Percentiles rank a stretch among this genome's conserved stretches.
Conservation (phyloP, 176 grass and related monocot species). For the Melocanna baccifera region DNA sequence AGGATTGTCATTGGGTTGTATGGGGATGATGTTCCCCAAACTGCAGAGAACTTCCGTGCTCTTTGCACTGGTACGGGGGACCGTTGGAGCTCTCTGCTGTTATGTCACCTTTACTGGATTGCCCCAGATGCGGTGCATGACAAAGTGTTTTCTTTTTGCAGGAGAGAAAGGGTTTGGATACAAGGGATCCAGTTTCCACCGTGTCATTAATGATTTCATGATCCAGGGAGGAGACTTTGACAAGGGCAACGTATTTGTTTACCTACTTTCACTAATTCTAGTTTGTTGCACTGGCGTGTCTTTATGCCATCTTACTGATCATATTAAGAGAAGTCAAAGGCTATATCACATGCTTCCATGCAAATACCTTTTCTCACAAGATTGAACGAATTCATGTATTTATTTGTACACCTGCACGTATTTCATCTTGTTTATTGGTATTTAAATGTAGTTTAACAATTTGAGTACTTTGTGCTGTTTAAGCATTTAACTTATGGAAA, state of each 20-base stretch:
- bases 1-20: conserved; percentile 86
- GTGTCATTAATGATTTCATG: conserved; percentile 95
- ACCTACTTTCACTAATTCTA: neutral
- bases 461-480: conserved; percentile 23
- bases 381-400: neutral
- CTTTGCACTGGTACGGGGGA: conserved; percentile 66
- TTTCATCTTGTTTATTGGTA: neutral
- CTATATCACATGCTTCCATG: neutral
- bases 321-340: neutral
- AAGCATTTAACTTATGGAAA: neutral
- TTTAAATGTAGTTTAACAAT: neutral
- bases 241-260: conserved; percentile 72
- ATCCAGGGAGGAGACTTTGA: conserved; percentile 99
- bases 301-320: neutral
- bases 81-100: neutral
- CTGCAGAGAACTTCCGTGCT: conserved; percentile 82
- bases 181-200: conserved; percentile 85
- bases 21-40: conserved; percentile 87
- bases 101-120: neutral
- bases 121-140: neutral
- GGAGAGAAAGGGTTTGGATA: conserved; percentile 93
- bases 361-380: conserved; percentile 5
- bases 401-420: neutral
- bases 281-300: neutral
- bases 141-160: conserved; percentile 13